Evolutionary conservation across 2,329 filamentous ascomycete species (phyloP).

Genomic region (Tolypocladium tundrense): DNA sequence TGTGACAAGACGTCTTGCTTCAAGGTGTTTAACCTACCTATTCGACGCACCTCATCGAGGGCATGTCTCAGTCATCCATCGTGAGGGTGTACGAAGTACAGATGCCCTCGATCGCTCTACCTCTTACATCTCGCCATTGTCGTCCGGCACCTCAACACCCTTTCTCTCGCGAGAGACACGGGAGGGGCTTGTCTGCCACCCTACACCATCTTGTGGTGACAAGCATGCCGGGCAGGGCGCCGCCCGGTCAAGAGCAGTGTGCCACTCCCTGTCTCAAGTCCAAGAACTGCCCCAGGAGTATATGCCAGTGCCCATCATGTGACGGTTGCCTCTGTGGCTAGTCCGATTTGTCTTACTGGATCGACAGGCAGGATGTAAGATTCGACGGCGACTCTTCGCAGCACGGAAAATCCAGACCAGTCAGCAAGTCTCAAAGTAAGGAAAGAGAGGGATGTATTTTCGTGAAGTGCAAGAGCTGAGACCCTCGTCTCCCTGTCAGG

Average conservation of each 20-base stretch:
- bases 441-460: too few species aligned
- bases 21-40: background rate
- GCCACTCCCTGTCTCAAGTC: background rate
- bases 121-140: background rate
- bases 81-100: background rate
- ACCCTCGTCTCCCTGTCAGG: background rate
- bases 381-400: background rate
- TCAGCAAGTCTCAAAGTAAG: background rate
- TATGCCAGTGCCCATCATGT: background rate
- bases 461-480: background rate
- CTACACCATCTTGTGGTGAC: background rate
- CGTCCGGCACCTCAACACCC: background rate
- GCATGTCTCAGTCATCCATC: background rate
- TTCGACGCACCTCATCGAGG: background rate
- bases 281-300: background rate
- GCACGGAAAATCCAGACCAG: background rate
- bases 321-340: background rate
- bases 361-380: too few species aligned
- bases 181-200: background rate
- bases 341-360: background rate
- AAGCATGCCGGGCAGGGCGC: background rate
- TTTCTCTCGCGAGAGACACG: background rate
- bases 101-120: background rate
- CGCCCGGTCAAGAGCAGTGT: background rate
- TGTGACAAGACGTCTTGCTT: background rate